Percentiles rank a stretch among this genome's conserved stretches.
phyloP scores from a whole-genome alignment of 345 rosid genomes.

The Arabidopsis thaliana region DNA sequence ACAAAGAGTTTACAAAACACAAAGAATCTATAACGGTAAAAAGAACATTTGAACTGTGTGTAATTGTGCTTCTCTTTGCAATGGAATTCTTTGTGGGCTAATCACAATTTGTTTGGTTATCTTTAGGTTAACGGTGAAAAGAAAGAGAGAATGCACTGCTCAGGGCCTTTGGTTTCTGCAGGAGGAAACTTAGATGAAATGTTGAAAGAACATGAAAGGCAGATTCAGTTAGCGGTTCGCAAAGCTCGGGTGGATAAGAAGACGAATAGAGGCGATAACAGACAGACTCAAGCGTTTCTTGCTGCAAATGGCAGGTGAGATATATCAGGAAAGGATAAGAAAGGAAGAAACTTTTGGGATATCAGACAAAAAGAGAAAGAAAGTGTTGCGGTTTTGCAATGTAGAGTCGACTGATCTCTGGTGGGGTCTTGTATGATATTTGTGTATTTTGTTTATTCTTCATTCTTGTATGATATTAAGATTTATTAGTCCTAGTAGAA shows the following conservation, averaged over 20 bases:
- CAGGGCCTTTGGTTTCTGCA: slow-evolving; percentile 71
- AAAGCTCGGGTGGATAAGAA: slow-evolving; percentile 74
- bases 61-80: slow-evolving; percentile 15
- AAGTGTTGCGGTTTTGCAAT: slow-evolving; percentile 16
- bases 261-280: slow-evolving; percentile 40
- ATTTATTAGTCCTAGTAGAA: neutral
- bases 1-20: slow-evolving; percentile 49
- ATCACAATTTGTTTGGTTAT: neutral
- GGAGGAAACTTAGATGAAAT: slow-evolving; percentile 84
- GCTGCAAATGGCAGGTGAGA: slow-evolving; percentile 44
- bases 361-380: neutral
- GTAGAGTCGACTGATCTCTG: slow-evolving; percentile 23
- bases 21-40: slow-evolving; percentile 52
- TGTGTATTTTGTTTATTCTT: slow-evolving; percentile 21
- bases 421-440: slow-evolving; percentile 32
- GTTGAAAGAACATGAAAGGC: slow-evolving; percentile 88
- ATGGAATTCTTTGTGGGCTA: slow-evolving; percentile 22
- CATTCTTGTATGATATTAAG: neutral
- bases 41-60: neutral
- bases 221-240: slow-evolving; percentile 77
- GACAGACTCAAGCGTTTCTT: slow-evolving; percentile 26
- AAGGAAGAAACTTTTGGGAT: slow-evolving; percentile 29
- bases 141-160: slow-evolving; percentile 60
- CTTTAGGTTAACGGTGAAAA: slow-evolving; percentile 48
- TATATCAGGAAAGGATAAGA: neutral